Percentiles rank a stretch among this genome's conserved stretches.
Evolutionary conservation across 1,139 yeast species (phyloP).

Genomic region (Ogataea hybrid): DNA sequence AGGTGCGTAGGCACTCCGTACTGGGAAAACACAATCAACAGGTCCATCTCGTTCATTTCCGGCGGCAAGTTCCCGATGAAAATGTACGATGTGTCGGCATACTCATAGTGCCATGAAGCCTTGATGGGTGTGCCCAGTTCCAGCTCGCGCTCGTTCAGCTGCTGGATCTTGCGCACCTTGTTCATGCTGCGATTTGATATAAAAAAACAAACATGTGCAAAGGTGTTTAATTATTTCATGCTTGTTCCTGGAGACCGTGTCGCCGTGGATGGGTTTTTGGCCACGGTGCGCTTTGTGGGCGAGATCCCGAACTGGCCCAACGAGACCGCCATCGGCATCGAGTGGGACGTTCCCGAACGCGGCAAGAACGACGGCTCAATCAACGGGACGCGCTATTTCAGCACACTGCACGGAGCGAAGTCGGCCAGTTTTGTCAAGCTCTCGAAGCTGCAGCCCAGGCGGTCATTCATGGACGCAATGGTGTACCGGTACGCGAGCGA

Average conservation of each 20-base stretch:
- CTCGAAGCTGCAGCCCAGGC: conserved; percentile 30
- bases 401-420: conserved; percentile 21
- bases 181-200: conserved; percentile 35
- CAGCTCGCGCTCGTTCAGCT: conserved; percentile 67
- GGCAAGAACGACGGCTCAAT: conserved; percentile 60
- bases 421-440: conserved; percentile 71
- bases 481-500: conserved; percentile 42
- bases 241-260: conserved; percentile 24
- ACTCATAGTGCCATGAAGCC: conserved; percentile 91
- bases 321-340: conserved; percentile 65
- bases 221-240: conserved; percentile 2
- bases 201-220: background rate
- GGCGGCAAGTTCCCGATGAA: conserved; percentile 71
- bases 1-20: conserved; percentile 85
- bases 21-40: conserved; percentile 79
- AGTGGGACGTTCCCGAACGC: conserved; percentile 69
- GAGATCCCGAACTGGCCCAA: conserved; percentile 59
- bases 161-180: conserved; percentile 49
- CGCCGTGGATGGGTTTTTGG: conserved; percentile 46
- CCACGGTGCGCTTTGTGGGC: conserved; percentile 68
- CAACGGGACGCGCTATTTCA: conserved; percentile 46
- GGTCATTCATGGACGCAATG: conserved; percentile 50
- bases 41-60: conserved; percentile 68
- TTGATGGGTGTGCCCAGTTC: conserved; percentile 53
- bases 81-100: conserved; percentile 63